phyloP scores from a whole-genome alignment of 176 grass and related monocot genomes.

The Oryza nivara region DNA sequence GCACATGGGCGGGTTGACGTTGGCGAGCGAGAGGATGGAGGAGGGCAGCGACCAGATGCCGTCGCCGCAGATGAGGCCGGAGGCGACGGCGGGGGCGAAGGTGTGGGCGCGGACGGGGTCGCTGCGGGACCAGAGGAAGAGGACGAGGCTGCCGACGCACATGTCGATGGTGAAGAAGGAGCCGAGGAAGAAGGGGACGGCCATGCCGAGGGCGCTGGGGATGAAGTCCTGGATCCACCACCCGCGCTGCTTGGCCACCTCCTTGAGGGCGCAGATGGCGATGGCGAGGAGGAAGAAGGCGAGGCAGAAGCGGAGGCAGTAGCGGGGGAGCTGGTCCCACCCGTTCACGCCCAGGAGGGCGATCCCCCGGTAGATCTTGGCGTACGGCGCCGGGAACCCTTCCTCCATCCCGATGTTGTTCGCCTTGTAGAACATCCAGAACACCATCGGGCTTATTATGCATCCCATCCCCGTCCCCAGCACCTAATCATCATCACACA shows the following conservation, averaged over 20 bases:
- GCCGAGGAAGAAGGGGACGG: slow-evolving; percentile 61
- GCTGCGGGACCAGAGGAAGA: slow-evolving; percentile 43
- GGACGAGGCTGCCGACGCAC: slow-evolving; percentile 51
- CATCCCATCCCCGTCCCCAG: slow-evolving; percentile 50
- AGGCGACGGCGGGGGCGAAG: slow-evolving; percentile 52
- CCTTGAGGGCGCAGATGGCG: slow-evolving; percentile 59
- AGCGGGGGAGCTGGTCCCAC: slow-evolving; percentile 44
- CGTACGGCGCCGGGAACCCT: slow-evolving; percentile 55
- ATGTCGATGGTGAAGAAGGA: slow-evolving; percentile 83
- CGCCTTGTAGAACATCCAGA: slow-evolving; percentile 76
- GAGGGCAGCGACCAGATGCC: slow-evolving; percentile 56
- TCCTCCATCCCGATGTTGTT: slow-evolving; percentile 36
- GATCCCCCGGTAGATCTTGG: slow-evolving; percentile 65
- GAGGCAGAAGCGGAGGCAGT: slow-evolving; percentile 64
- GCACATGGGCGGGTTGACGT: slow-evolving; percentile 54
- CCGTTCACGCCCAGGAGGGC: slow-evolving; percentile 57
- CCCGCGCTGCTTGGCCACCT: slow-evolving; percentile 30
- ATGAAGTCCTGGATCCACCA: slow-evolving; percentile 60
- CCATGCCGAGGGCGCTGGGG: slow-evolving; percentile 69
- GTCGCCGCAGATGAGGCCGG: slow-evolving; percentile 61
- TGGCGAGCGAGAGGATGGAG: slow-evolving; percentile 35
- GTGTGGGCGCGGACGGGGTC: slow-evolving; percentile 35
- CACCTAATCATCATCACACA: no score
- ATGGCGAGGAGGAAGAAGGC: slow-evolving; percentile 65
- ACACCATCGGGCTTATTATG: slow-evolving; percentile 58